Evolutionary conservation across 2,329 filamentous ascomycete species (phyloP).

Genomic region (Niveomyces coronatus): DNA sequence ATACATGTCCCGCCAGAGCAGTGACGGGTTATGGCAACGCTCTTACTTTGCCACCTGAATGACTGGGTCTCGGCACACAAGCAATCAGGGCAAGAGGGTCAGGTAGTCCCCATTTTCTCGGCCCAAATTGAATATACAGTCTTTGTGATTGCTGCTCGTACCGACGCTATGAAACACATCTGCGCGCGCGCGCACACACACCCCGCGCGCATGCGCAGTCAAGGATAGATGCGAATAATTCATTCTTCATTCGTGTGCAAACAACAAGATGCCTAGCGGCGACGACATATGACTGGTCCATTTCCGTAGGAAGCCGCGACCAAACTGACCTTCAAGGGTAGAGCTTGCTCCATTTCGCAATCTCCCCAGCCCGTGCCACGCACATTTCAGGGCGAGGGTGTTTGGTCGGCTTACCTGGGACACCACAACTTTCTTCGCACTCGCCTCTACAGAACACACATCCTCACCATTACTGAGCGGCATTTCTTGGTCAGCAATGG

Average conservation of each 20-base stretch:
- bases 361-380: constrained; percentile 4
- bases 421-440: constrained; percentile 7
- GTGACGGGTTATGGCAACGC: no score
- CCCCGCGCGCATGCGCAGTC: no score
- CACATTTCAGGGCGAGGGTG: constrained; percentile 6
- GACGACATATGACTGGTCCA: constrained; percentile 10
- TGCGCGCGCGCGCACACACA: no score
- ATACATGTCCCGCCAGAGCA: no score
- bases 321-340: constrained; percentile 8
- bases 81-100: not conserved
- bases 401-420: constrained; percentile 7
- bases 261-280: constrained; percentile 6
- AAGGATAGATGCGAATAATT: no score
- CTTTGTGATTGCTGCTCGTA: constrained; percentile 6
- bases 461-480: constrained; percentile 1
- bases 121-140: constrained; percentile 3
- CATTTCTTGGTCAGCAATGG: constrained; percentile 6
- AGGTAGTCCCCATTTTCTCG: constrained; percentile 1
- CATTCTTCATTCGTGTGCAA: constrained; percentile 1
- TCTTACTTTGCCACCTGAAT: not conserved
- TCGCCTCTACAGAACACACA: constrained; percentile 3
- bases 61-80: constrained; percentile 3
- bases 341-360: constrained; percentile 6
- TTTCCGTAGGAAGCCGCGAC: constrained; percentile 8
- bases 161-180: constrained; percentile 1